A percentile compares a stretch with the other conserved stretches of the same genome.
Evolutionary conservation across 768 basidiomycete genomes (phyloP).

Genomic region (Boletus tomentosulus): DNA sequence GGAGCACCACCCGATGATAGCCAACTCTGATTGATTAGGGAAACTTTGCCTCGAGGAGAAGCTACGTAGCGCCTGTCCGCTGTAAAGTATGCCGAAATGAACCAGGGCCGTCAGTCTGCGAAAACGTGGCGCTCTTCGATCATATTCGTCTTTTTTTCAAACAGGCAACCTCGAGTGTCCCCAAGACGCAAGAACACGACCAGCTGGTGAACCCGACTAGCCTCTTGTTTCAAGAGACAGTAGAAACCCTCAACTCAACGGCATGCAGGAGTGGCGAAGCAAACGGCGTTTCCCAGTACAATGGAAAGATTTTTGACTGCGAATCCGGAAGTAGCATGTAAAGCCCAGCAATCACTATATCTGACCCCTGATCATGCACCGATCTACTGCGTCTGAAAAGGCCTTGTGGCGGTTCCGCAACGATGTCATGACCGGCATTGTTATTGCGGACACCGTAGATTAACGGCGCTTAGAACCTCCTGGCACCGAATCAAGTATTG

Average conservation of each 20-base stretch:
- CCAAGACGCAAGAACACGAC: slow-evolving; percentile 1
- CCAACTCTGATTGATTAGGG: slow-evolving; percentile 13
- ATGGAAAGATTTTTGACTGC: slow-evolving; percentile 20
- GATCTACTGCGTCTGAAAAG: slow-evolving; percentile 26
- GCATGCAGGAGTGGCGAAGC: slow-evolving; percentile 8
- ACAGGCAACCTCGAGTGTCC: background rate
- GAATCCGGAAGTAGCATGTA: slow-evolving; percentile 27
- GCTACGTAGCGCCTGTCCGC: slow-evolving; percentile 9
- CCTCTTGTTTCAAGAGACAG: slow-evolving; percentile 3
- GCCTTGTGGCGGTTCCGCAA: slow-evolving; percentile 27
- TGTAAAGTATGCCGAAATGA: slow-evolving; percentile 26
- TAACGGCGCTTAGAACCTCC: slow-evolving; percentile 13
- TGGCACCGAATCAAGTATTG: slow-evolving; percentile 8
- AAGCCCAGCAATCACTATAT: slow-evolving; percentile 22
- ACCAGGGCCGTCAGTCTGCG: slow-evolving; percentile 21
- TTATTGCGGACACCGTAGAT: slow-evolving; percentile 21
- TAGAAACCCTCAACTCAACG: background rate
- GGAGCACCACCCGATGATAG: background rate
- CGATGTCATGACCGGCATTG: slow-evolving; percentile 19
- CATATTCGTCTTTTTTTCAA: background rate
- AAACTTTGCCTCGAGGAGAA: slow-evolving; percentile 15
- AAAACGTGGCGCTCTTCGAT: background rate
- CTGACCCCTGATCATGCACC: slow-evolving; percentile 20
- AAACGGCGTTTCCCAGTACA: slow-evolving; percentile 22
- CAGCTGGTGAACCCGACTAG: background rate